A percentile compares a stretch with the other conserved stretches of the same genome.
Evolutionary conservation across 352 stramenopile species (phyloP).

Genomic region (Plasmopara viticola): DNA sequence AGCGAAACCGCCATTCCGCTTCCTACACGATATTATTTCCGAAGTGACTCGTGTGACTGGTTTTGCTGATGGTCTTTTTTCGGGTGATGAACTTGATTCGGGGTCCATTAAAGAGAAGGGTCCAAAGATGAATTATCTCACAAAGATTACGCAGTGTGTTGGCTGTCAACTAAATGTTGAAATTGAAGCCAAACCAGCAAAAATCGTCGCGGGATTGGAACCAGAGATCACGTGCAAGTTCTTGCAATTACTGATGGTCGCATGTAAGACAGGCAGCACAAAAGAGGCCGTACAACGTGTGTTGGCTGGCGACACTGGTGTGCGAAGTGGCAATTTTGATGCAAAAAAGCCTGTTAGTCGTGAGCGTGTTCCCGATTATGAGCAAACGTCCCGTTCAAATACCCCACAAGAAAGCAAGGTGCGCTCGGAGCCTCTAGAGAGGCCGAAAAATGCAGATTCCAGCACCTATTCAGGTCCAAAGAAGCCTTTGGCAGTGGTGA

Average conservation of each 20-base stretch:
- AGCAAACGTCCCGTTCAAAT: constrained; percentile 47
- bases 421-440: constrained; percentile 21
- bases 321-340: constrained; percentile 27
- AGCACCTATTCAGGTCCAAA: constrained; percentile 49
- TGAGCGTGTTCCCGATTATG: constrained; percentile 47
- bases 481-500: constrained; percentile 45
- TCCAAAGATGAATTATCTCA: constrained; percentile 88
- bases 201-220: constrained; percentile 89
- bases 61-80: constrained; percentile 83
- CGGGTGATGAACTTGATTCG: constrained; percentile 85
- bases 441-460: constrained; percentile 23
- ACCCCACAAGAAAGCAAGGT: constrained; percentile 54
- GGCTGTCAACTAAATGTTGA: constrained; percentile 83
- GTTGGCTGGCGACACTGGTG: constrained; percentile 42
- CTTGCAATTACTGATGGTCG: constrained; percentile 85
- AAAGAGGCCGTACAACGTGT: constrained; percentile 66
- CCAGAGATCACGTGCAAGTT: constrained; percentile 92
- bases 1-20: constrained; percentile 83
- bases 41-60: constrained; percentile 74
- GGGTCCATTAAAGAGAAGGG: constrained; percentile 91
- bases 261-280: constrained; percentile 62
- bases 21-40: constrained; percentile 81
- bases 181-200: constrained; percentile 82
- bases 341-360: constrained; percentile 38
- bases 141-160: constrained; percentile 88